Evolutionary conservation across 768 basidiomycete genomes (phyloP), one percentile per base, ranked within the genome.

Genomic region (Panaeolus papilionaceus): DNA sequence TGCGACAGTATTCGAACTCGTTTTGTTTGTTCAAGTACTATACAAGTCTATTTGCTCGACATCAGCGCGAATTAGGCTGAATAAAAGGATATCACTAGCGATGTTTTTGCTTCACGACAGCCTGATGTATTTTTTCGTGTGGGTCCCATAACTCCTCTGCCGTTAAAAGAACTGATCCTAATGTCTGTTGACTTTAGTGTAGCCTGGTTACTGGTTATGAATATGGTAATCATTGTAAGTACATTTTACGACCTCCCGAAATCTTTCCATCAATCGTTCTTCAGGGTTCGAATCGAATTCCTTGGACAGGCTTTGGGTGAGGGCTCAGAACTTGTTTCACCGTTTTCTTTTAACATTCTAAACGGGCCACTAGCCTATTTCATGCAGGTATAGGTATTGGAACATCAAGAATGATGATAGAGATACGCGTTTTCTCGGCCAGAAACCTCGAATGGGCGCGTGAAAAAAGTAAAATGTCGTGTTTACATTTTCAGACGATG

Each of bases 271-370:
- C 10, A 44, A 44, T 3, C 23, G 42, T 37, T 38, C 42, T 2
- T 10, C 40, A 84, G 82, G 81, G 79, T 14, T 70, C 79, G 4
- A 84, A 82, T 0, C 76, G 76, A 45, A 84, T 85, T 49, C 84
- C 83, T 2, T 86, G 84, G 84, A 84, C 85, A 65, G 82, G 84
- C 63, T 84, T 82, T 71, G 80, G 76, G 81, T 80, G 68, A 40
- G 77, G 70, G 1, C 20, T 23, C 14, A 37, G n/a, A 38, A 20
- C 28, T 16, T 9, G 12, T 28, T 18, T 18, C 42, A 20, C 4
- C 39, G 1, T 33, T 10, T 11, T 6, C 39, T 1, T 1, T 10
- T 11, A 28, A 54, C 8, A 14, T 20, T 8, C 64, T 11, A 64
- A 10, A 47, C 40, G 63, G 33, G 12, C 3, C 7, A 26, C 20